Conservation (phyloP, 345 rosid species). For the Rhizophora mangle region DNA sequence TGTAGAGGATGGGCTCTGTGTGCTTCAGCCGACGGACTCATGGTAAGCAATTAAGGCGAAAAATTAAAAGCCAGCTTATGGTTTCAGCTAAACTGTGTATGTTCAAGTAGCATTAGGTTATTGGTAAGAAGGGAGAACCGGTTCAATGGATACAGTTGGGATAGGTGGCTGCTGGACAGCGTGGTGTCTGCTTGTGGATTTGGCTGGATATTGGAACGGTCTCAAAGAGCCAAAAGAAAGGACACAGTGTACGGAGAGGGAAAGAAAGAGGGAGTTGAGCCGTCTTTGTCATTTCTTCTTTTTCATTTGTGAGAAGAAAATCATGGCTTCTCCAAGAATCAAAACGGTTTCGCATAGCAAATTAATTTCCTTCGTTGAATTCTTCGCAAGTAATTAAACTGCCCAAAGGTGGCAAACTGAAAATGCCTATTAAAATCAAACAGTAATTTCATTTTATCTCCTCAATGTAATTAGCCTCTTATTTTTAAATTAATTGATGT, state of each 20-base stretch:
- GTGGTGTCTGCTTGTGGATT: conserved; percentile 29
- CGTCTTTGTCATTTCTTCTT: neutral
- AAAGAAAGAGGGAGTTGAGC: conserved; percentile 12
- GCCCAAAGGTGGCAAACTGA: too few species aligned
- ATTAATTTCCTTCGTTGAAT: too few species aligned
- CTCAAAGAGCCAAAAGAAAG: conserved; percentile 20
- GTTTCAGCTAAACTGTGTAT: neutral
- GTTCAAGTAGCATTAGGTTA: neutral
- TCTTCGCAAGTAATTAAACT: too few species aligned
- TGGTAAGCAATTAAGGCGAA: neutral
- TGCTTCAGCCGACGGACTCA: conserved; percentile 45
- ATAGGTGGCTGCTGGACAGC: conserved; percentile 24
- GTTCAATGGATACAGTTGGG: conserved; percentile 4
- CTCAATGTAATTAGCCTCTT: too few species aligned
- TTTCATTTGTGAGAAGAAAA: too few species aligned
- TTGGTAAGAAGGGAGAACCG: neutral
- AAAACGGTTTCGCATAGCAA: neutral
- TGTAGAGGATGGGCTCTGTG: conserved; percentile 46
- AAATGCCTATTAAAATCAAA: too few species aligned
- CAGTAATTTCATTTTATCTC: too few species aligned
- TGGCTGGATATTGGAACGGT: conserved; percentile 19
- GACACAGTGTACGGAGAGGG: conserved; percentile 14
- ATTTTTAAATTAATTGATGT: too few species aligned
- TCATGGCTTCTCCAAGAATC: conserved; percentile 8
- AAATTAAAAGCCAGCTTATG: neutral